Evolutionary conservation across 495 filamentous ascomycete species (phyloP), one percentile per base, ranked within the genome.

Genomic region (Podospora sp.): DNA sequence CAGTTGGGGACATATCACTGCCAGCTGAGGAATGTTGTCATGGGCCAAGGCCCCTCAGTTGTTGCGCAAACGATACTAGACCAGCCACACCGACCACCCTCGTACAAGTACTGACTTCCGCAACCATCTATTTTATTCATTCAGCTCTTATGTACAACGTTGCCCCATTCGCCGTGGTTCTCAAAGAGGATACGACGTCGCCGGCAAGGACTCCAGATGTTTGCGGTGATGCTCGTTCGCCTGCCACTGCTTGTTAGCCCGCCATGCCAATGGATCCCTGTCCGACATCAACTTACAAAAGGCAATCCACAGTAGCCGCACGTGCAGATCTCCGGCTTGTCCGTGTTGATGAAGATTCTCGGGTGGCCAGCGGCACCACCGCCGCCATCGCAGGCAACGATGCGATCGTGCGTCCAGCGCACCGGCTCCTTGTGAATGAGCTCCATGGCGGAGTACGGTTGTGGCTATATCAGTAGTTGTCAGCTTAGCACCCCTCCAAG

Each of bases 391-490:
- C 95, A 99, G 63, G 87, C 88, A 55, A 96, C 94, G 40, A 91
- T 76, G 59, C 87, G 82, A 68, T 91, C 86, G 78, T 96, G 90
- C 59, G 87, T 91, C 93, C 94, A 99, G 74, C 89, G 86, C 36
- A 99, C 95, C 8, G 93, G 95, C 79, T 97, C 91, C 80, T 91
- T 89, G 84, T 99, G 95, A 73, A 99, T 96, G 76, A 99, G 86
- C 65, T 96, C 91, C 68, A 97, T 98, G 59, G 95, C 95, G 20
- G 95, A 89, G 69, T 87, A 85, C 7, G 95, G 92, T 77, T 87
- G 88, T 20, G 95, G 95, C 93, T 99, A 79, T 24, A 29, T 18
- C 36, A 9, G 12, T 24, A n/a, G 46, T 65, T 46, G 60, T 65
- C 33, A 14, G 35, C 40, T 62, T 53, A 49, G 18, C 25, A 22